These are phyloP conservation scores for Nakazawaea ishiwadae DNA, from an alignment of 805 yeast species.

Conservation along the genomic window DNA sequence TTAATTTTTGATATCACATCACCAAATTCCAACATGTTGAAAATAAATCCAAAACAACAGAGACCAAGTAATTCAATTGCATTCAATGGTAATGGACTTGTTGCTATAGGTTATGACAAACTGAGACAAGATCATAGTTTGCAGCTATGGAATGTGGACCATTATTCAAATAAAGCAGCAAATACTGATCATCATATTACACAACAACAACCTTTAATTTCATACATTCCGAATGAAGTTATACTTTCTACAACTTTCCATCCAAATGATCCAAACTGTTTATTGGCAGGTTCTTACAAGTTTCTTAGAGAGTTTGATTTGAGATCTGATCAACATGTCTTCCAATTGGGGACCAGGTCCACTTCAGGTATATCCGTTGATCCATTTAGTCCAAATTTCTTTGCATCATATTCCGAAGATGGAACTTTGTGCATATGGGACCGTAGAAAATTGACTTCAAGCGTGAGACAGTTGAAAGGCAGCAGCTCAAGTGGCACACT, in stretches of 20 bases:
- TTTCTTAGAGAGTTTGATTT: constrained; percentile 74
- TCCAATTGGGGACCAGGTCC: constrained; percentile 72
- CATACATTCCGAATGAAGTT: constrained; percentile 70
- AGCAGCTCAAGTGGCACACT: constrained; percentile 14
- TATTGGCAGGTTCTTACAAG: constrained; percentile 75
- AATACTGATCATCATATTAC: constrained; percentile 46
- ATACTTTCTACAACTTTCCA: constrained; percentile 65
- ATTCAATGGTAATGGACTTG: constrained; percentile 57
- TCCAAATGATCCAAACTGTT: constrained; percentile 46
- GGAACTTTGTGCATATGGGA: constrained; percentile 86
- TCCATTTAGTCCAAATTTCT: constrained; percentile 60
- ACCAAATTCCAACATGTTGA: constrained; percentile 29
- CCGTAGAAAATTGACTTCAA: constrained; percentile 48
- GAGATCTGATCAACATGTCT: constrained; percentile 57
- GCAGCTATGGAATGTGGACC: constrained; percentile 74
- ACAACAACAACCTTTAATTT: constrained; percentile 50
- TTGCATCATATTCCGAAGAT: constrained; percentile 76
- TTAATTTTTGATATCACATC: constrained; percentile 55
- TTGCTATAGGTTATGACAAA: constrained; percentile 78
- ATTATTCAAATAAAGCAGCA: constrained; percentile 43
- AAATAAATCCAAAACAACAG: constrained; percentile 56
- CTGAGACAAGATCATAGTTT: constrained; percentile 72
- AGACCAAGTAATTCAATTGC: constrained; percentile 75
- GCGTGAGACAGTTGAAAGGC: constrained; percentile 17
- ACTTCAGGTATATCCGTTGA: constrained; percentile 65